Conservation (phyloP, 768 basidiomycete species). For the Lactifluus subvellereus region DNA sequence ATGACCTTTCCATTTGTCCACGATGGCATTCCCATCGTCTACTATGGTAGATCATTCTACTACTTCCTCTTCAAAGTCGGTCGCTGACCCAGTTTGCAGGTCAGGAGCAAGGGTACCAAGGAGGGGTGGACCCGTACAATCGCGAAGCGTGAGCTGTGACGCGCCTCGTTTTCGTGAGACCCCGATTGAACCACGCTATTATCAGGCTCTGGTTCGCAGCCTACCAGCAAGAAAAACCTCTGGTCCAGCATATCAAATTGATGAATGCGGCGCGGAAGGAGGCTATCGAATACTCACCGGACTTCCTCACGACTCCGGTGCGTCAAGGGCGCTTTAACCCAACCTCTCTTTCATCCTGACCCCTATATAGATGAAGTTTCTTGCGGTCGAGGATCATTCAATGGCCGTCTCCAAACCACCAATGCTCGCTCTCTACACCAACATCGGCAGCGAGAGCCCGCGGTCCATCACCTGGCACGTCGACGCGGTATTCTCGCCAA, state of each 20-base stretch:
- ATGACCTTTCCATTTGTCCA: conserved; percentile 45
- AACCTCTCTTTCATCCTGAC: neutral
- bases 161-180: neutral
- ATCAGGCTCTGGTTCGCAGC: conserved; percentile 54
- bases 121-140: conserved; percentile 41
- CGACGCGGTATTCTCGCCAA: conserved; percentile 36
- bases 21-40: conserved; percentile 47
- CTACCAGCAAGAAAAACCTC: conserved; percentile 46
- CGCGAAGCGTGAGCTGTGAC: conserved; percentile 42
- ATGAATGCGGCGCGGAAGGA: conserved; percentile 52
- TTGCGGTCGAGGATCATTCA: conserved; percentile 36
- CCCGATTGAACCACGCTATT: neutral
- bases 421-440: conserved; percentile 50
- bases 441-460: conserved; percentile 40
- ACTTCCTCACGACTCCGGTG: conserved; percentile 46
- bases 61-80: neutral
- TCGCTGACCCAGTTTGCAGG: conserved; percentile 28
- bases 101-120: conserved; percentile 46
- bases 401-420: conserved; percentile 52
- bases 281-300: conserved; percentile 38
- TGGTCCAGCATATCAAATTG: conserved; percentile 40
- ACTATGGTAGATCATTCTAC: conserved; percentile 36
- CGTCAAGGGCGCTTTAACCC: conserved; percentile 14
- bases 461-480: conserved; percentile 38
- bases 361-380: conserved; percentile 39